Evolutionary conservation across 441 rosid genomes (phyloP).

Genomic region (Jatropha multifida): DNA sequence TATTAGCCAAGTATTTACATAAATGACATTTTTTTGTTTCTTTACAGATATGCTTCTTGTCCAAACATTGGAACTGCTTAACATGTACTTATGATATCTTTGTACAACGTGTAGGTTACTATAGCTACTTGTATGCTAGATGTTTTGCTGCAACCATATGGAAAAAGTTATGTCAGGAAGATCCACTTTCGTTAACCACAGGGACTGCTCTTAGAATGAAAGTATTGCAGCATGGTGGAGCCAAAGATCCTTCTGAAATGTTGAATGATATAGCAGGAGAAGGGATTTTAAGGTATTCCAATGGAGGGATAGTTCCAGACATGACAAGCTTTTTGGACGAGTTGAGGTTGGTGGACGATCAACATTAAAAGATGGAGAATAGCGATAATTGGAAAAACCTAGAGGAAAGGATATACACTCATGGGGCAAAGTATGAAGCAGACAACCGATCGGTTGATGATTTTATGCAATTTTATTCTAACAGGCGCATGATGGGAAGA

Average conservation of each 20-base stretch:
- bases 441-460: background rate
- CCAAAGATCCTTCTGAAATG: conserved; percentile 73
- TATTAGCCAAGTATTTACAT: no score
- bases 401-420: background rate
- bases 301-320: conserved; percentile 69
- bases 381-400: background rate
- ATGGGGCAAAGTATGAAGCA: background rate
- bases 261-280: conserved; percentile 67
- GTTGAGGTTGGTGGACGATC: conserved; percentile 31
- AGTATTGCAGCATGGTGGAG: conserved; percentile 80
- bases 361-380: background rate
- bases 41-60: background rate
- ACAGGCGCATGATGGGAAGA: no score
- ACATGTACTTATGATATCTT: background rate
- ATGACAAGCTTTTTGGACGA: conserved; percentile 62
- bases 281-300: conserved; percentile 48
- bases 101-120: conserved; percentile 53
- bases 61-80: background rate
- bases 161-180: conserved; percentile 75
- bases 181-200: conserved; percentile 72
- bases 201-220: conserved; percentile 70
- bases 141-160: conserved; percentile 93
- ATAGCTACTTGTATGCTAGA: conserved; percentile 89
- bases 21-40: no score
- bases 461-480: background rate